Evolutionary conservation across 2,329 filamentous ascomycete genomes (phyloP), one percentile per base, ranked within the genome.

Genomic region (Penicillium palitans): DNA sequence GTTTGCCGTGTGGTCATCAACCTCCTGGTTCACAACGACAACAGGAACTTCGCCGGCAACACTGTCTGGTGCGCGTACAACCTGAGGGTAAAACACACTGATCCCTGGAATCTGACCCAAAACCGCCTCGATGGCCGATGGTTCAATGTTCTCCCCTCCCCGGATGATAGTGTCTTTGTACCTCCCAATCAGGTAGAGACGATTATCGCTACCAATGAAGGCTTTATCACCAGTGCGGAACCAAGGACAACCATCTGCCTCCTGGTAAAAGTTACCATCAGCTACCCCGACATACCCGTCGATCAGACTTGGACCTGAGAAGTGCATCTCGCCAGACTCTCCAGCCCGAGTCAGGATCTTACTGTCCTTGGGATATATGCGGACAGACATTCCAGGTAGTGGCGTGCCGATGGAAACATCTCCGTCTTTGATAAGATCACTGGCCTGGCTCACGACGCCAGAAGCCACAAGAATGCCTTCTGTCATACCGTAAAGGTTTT

Each of bases 121-220:
- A 29, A 57, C 27, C 19, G 59, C 50, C 55, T 65, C 63, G 24
- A 65, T 63, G 5, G 56, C 55, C 10, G 61, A 55, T 19, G 59
- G 61, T 48, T 58, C 59, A 46, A 65, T 62, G 37, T 65, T 65
- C 49, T 65, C 61, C 0, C 63, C 63, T 19, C 61, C 63, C 6
- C 63, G 59, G 10, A 65, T 62, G n/a, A 65, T 65, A 3, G 55
- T 62, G 19, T 65, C 63, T 50, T 63, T 63, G 39, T 60, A 63
- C 21, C 63, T 55, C 0, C 63, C 63, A 40, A 65, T 39, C 10
- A 65, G 47, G 35, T 65, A 65, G 8, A 63, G 47, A 10, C 49
- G 61, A 49, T 55, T 41, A 27, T 63, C 59, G 7, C 19, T 46
- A 19, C 55, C 59, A 33, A 65, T 54, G 42, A 61, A 51, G 2